Percentiles rank a stretch among this genome's conserved stretches.
Evolutionary conservation across 768 basidiomycete genomes (phyloP).

Genomic region (Tulasnella sp.): DNA sequence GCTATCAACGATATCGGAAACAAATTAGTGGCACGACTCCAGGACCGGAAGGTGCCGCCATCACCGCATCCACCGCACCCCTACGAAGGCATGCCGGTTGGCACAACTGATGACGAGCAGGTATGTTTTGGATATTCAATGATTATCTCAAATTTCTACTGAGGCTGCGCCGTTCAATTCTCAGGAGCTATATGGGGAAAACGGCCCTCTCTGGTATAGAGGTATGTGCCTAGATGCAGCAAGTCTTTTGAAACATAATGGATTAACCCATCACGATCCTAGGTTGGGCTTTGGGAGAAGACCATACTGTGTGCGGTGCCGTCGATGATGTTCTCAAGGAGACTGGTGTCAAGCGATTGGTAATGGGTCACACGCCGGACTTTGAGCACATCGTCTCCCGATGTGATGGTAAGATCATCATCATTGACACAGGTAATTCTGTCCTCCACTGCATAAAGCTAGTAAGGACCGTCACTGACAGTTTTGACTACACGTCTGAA

Average conservation of each 20-base stretch:
- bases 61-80: conserved; percentile 67
- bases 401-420: conserved; percentile 85
- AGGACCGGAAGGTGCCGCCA: conserved; percentile 46
- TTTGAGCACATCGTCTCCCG: conserved; percentile 64
- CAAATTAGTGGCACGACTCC: conserved; percentile 59
- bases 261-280: too few species aligned
- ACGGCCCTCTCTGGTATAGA: conserved; percentile 91
- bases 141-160: not conserved
- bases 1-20: conserved; percentile 66
- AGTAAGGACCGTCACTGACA: too few species aligned
- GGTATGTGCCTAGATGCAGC: conserved; percentile 24
- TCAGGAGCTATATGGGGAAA: conserved; percentile 49
- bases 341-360: conserved; percentile 75
- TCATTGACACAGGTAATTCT: conserved; percentile 79
- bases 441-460: not conserved
- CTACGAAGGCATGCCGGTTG: conserved; percentile 59
- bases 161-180: not conserved
- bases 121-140: not conserved
- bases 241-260: too few species aligned
- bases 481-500: conserved; percentile 21
- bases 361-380: conserved; percentile 96
- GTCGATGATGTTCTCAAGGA: conserved; percentile 60
- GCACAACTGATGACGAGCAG: conserved; percentile 52
- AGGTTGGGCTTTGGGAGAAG: conserved; percentile 67
- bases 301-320: conserved; percentile 54